Conservation (phyloP, 495 filamentous ascomycete species). For the Lepraria neglecta region DNA sequence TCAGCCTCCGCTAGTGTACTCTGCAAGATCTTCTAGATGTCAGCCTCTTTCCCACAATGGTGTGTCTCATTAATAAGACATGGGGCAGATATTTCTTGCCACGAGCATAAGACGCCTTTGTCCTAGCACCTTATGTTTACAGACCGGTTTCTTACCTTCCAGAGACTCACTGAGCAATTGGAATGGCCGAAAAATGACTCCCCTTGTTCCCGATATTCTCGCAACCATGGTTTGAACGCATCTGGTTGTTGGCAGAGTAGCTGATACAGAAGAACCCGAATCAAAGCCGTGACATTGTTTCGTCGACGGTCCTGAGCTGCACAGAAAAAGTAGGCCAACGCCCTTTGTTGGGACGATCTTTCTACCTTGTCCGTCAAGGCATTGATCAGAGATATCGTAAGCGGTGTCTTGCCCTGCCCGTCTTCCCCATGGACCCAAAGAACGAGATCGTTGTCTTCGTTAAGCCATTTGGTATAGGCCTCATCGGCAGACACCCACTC, state of each 20-base stretch:
- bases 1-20: too few relatives aligned
- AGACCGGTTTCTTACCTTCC: too few relatives aligned
- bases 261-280: background rate
- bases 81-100: too few relatives aligned
- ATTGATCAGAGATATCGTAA: background rate
- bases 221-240: too few relatives aligned
- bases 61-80: too few relatives aligned
- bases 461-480: background rate
- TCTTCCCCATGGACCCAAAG: background rate
- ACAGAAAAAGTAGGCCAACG: conserved; percentile 6
- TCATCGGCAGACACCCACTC: background rate
- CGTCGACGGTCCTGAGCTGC: background rate
- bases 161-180: background rate
- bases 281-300: background rate
- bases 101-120: too few relatives aligned
- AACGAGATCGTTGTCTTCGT: background rate
- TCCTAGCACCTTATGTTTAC: too few relatives aligned
- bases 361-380: background rate
- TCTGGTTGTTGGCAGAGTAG: conserved; percentile 1
- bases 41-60: too few relatives aligned
- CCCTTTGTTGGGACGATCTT: background rate
- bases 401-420: background rate
- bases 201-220: background rate
- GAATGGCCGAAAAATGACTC: background rate
- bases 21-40: too few relatives aligned